phyloP scores from a whole-genome alignment of 2,329 filamentous ascomycete genomes.

The Penicillium sp. region DNA sequence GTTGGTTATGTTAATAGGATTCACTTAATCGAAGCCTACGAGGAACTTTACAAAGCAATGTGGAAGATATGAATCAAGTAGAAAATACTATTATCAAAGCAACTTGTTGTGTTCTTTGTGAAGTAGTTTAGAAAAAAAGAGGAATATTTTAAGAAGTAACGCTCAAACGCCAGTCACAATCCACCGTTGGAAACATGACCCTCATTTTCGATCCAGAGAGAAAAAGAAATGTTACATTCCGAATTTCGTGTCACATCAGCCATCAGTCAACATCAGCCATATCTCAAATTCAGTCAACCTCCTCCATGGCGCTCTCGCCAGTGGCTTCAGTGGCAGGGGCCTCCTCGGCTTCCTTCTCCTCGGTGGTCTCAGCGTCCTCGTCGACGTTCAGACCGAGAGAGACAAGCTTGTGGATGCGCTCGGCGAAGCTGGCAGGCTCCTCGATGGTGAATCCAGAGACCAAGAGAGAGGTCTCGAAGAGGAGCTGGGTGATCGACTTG shows the following conservation, averaged over 20 bases:
- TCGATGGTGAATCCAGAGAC: constrained; percentile 99
- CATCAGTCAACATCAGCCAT: constrained; percentile 2
- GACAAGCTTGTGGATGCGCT: constrained; percentile 99
- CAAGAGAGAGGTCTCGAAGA: constrained; percentile 97
- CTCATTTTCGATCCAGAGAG: constrained; percentile 13
- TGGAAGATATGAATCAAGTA: background rate
- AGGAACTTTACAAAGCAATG: too few relatives aligned
- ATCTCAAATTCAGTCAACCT: constrained; percentile 75
- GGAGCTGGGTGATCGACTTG: constrained; percentile 97
- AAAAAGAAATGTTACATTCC: constrained; percentile 12
- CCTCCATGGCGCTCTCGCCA: constrained; percentile 97
- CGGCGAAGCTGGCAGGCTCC: constrained; percentile 93
- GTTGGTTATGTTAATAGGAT: too few relatives aligned
- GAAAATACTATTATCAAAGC: background rate
- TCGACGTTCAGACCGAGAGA: constrained; percentile 97
- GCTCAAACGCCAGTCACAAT: constrained; percentile 15
- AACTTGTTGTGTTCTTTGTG: background rate
- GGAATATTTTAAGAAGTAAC: constrained; percentile 6
- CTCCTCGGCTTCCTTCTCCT: constrained; percentile 52
- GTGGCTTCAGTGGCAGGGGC: constrained; percentile 60
- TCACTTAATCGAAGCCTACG: too few relatives aligned
- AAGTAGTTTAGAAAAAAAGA: background rate
- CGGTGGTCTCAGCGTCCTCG: constrained; percentile 73
- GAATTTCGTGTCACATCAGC: constrained; percentile 14
- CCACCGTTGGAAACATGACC: constrained; percentile 13